These are phyloP conservation scores for Psilocybe sp. DNA, from an alignment of 768 basidiomycete species.

Conservation along the genomic window DNA sequence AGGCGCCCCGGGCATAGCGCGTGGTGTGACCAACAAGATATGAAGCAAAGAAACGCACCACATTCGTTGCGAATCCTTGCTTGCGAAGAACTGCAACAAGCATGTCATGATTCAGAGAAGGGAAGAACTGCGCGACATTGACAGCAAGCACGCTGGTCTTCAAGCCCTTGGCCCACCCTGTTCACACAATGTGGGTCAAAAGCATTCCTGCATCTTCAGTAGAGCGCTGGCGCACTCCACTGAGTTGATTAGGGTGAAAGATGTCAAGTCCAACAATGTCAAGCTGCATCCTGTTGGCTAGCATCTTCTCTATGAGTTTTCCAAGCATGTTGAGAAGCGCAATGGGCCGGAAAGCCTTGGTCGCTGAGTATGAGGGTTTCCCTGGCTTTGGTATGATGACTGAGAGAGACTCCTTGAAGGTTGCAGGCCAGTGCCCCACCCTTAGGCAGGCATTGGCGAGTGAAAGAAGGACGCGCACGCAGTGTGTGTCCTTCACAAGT, in stretches of 20 bases:
- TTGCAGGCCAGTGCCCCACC: too few species aligned
- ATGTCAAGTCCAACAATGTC: not conserved
- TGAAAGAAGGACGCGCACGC: too few species aligned
- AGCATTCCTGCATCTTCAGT: constrained; percentile 15
- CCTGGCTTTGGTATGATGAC: too few species aligned
- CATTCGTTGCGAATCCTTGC: not conserved
- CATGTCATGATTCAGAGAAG: too few species aligned
- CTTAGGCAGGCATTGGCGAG: too few species aligned
- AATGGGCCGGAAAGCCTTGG: constrained; percentile 10
- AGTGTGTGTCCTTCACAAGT: too few species aligned
- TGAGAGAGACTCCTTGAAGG: too few species aligned
- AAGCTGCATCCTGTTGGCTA: constrained; percentile 7
- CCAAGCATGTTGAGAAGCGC: constrained; percentile 11
- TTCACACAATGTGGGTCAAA: constrained; percentile 12
- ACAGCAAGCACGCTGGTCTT: constrained; percentile 3
- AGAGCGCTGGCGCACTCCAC: constrained; percentile 8
- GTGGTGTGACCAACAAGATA: too few species aligned
- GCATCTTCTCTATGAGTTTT: constrained; percentile 12
- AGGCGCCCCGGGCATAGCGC: too few species aligned
- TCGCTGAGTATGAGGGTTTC: not conserved
- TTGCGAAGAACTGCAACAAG: too few species aligned
- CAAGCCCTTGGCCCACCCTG: constrained; percentile 12
- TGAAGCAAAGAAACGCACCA: too few species aligned
- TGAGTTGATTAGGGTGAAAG: constrained; percentile 6
- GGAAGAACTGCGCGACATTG: too few species aligned